Evolutionary conservation across 768 basidiomycete species (phyloP).

Genomic region (Pleurotus citrinopileatus): DNA sequence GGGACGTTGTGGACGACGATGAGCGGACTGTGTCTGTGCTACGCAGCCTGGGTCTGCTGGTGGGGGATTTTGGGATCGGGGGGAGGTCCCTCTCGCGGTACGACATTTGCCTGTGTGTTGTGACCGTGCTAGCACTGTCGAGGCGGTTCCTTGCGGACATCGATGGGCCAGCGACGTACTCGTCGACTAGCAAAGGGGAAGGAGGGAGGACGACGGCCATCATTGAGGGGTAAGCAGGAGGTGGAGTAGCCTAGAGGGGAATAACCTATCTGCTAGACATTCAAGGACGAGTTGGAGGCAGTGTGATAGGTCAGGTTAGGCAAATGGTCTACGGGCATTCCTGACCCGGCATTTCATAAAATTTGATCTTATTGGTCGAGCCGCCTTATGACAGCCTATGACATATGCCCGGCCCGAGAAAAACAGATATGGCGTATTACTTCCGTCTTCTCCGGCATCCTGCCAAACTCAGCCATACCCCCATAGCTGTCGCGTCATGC

Average conservation of each 20-base stretch:
- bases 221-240: background rate
- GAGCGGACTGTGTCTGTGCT: background rate
- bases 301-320: constrained; percentile 7
- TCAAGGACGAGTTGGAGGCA: background rate
- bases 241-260: background rate
- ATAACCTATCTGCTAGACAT: too few species aligned
- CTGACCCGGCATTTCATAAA: too few species aligned
- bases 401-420: background rate
- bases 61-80: background rate
- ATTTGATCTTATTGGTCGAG: background rate
- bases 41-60: background rate
- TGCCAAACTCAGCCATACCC: background rate
- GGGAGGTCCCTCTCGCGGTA: constrained; percentile 2
- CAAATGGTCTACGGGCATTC: background rate
- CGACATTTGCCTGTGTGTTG: background rate
- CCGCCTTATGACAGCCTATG: too few species aligned
- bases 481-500: too few species aligned
- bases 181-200: background rate
- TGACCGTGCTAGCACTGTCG: constrained; percentile 3
- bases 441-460: background rate
- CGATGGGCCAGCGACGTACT: background rate
- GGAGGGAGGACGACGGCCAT: constrained; percentile 1
- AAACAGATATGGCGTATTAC: background rate
- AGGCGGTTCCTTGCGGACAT: background rate
- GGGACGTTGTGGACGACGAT: constrained; percentile 15